phyloP scores from a whole-genome alignment of 441 rosid genomes.

The Bocquillonia castaneifolia region DNA sequence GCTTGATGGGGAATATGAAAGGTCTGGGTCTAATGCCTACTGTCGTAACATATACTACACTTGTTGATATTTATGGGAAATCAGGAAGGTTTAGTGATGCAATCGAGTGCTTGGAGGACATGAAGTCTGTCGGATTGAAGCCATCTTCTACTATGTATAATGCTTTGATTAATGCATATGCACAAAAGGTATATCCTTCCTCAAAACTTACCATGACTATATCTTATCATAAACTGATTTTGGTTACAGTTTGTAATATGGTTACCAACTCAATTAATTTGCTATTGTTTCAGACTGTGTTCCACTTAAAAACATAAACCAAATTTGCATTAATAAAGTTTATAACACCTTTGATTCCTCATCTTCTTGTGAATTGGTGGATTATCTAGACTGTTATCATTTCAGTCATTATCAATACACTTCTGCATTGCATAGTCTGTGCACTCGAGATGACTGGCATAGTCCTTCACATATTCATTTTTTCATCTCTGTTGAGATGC shows the following conservation, averaged over 20 bases:
- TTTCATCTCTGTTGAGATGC: not conserved
- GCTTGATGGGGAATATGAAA: conserved; percentile 62
- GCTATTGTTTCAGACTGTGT: not conserved
- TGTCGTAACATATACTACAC: conserved; percentile 80
- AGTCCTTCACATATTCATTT: no score
- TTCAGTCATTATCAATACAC: not conserved
- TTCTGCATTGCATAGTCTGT: not conserved
- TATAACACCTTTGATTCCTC: not conserved
- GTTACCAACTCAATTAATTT: not conserved
- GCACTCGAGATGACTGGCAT: not conserved
- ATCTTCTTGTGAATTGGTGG: not conserved
- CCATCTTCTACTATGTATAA: conserved; percentile 91
- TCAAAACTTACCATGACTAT: conserved; percentile 1
- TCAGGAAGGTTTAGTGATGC: conserved; percentile 89
- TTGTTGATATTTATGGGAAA: conserved; percentile 78
- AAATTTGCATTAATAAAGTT: not conserved
- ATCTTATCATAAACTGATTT: not conserved
- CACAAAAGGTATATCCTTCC: conserved; percentile 63
- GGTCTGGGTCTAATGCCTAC: conserved; percentile 64
- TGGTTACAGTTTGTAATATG: not conserved
- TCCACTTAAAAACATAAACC: not conserved
- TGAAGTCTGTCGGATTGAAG: conserved; percentile 73
- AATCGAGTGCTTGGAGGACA: conserved; percentile 73
- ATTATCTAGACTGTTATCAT: not conserved
- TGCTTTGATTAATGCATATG: conserved; percentile 94